These are phyloP conservation scores for Aspergillus quadrilineatus DNA, from an alignment of 2,329 filamentous ascomycete genomes.

Conservation along the genomic window DNA sequence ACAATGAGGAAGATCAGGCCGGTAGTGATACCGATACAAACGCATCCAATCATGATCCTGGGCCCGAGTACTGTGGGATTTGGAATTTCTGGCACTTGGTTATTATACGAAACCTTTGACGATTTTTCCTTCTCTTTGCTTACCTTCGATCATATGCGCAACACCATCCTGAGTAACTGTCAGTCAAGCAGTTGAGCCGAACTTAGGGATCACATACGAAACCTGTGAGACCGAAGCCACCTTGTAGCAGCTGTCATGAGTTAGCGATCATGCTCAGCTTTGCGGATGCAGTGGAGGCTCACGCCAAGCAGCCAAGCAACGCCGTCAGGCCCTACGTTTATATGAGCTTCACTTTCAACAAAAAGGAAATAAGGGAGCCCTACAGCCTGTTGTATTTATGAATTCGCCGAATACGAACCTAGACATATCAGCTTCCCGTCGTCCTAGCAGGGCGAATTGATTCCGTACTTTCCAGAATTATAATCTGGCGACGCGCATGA, in stretches of 20 bases:
- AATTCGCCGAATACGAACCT: constrained; percentile 61
- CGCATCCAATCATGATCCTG: constrained; percentile 65
- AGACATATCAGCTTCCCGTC: constrained; percentile 10
- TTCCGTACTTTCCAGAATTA: constrained; percentile 59
- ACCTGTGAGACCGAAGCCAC: constrained; percentile 55
- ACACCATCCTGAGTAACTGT: constrained; percentile 34
- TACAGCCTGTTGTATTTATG: constrained; percentile 65
- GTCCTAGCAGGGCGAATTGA: too few relatives aligned
- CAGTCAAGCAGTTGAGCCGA: background rate
- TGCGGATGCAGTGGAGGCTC: constrained; percentile 18
- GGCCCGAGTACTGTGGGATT: constrained; percentile 57
- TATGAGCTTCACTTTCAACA: constrained; percentile 18
- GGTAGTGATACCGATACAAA: constrained; percentile 62
- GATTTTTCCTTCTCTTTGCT: background rate
- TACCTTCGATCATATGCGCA: constrained; percentile 55
- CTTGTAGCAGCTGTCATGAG: constrained; percentile 44
- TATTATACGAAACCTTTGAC: background rate
- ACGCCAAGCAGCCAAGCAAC: constrained; percentile 50
- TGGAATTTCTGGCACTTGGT: constrained; percentile 37
- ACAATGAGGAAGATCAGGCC: constrained; percentile 63
- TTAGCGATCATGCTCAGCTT: constrained; percentile 19
- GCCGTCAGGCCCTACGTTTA: constrained; percentile 58
- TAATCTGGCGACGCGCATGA: constrained; percentile 66
- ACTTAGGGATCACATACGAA: constrained; percentile 44
- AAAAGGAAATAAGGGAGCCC: background rate